phyloP scores from a whole-genome alignment of 2,329 filamentous ascomycete genomes.

The Knoxdaviesia capensis region DNA sequence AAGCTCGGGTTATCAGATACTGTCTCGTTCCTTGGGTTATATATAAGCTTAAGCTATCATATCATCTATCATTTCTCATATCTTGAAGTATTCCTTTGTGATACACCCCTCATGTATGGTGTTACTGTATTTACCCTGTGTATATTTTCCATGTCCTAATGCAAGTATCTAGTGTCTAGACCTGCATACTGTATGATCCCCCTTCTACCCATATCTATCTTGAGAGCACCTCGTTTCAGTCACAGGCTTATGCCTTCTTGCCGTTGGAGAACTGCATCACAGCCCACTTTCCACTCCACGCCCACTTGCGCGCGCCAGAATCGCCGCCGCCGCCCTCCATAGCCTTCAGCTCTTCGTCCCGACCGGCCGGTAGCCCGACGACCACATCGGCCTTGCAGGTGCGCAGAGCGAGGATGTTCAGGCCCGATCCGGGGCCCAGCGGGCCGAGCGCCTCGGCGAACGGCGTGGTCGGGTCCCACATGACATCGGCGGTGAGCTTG shows the following conservation, averaged over 20 bases:
- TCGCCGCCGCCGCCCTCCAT: constrained; percentile 53
- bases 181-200: too few relatives aligned
- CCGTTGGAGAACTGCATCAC: constrained; percentile 55
- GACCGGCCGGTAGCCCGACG: constrained; percentile 62
- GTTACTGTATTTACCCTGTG: too few relatives aligned
- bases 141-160: too few relatives aligned
- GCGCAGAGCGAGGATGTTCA: constrained; percentile 70
- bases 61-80: too few relatives aligned
- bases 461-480: constrained; percentile 73
- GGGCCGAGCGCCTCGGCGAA: constrained; percentile 75
- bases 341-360: constrained; percentile 60
- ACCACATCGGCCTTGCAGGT: constrained; percentile 97
- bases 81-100: too few relatives aligned
- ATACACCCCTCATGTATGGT: too few relatives aligned
- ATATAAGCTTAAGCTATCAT: too few relatives aligned
- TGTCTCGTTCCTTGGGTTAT: too few relatives aligned
- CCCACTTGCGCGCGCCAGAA: constrained; percentile 60
- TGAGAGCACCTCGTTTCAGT: too few relatives aligned
- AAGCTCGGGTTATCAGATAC: too few relatives aligned
- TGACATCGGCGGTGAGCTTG: constrained; percentile 70
- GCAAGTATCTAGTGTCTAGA: too few relatives aligned
- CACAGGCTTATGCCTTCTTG: constrained; percentile 2
- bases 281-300: constrained; percentile 91
- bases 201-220: too few relatives aligned
- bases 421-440: constrained; percentile 58